Percentiles rank a stretch among this genome's conserved stretches.
Conservation (phyloP, 257 asterid genomes). For the Nicotiana tabacum region DNA sequence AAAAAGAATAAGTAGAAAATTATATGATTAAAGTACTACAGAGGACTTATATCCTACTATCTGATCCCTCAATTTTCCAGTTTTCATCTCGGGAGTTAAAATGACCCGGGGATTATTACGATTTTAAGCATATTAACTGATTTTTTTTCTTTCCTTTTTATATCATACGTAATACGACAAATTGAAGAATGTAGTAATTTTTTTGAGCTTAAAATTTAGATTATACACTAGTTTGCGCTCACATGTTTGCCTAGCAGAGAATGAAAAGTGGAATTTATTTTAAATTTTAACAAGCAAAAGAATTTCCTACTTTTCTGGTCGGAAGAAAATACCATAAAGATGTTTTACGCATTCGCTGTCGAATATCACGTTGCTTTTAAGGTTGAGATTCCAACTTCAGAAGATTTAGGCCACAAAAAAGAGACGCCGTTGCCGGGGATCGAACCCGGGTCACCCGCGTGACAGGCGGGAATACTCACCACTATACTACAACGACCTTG, state of each 20-base stretch:
- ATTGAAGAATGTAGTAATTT: background rate
- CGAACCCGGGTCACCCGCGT: slow-evolving; percentile 99
- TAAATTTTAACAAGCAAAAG: background rate
- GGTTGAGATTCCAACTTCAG: background rate
- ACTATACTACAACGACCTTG: slow-evolving; percentile 87
- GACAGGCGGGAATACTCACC: slow-evolving; percentile 98
- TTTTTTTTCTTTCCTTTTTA: no score
- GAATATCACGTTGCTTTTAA: no score
- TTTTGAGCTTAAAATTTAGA: background rate
- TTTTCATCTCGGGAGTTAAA: background rate
- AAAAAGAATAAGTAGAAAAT: background rate
- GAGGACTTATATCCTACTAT: background rate
- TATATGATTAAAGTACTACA: background rate
- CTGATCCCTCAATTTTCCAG: background rate
- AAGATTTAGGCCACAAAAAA: background rate
- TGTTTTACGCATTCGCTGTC: no score
- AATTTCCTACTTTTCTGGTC: background rate
- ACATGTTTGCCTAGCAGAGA: background rate
- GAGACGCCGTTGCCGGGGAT: slow-evolving; percentile 92
- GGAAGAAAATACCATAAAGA: background rate
- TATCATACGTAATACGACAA: no score
- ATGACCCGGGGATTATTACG: background rate
- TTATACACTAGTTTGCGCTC: background rate
- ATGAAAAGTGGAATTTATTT: background rate
- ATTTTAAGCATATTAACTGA: background rate